Evolutionary conservation across 495 filamentous ascomycete species (phyloP).

Genomic region (Parachaetomium inaequale): DNA sequence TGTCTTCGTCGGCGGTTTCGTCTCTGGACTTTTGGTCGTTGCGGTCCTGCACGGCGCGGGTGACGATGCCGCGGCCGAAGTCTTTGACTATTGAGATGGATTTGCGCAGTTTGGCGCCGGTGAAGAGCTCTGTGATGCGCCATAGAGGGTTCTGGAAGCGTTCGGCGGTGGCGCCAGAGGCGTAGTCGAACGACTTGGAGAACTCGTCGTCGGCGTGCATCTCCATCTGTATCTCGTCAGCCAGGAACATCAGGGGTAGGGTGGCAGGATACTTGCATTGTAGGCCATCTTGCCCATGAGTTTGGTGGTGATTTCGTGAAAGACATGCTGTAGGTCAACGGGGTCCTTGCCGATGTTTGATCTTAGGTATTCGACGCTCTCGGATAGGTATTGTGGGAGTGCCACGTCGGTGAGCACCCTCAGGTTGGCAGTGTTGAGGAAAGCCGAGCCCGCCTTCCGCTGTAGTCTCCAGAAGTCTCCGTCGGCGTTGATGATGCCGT

Average conservation of each 20-base stretch:
- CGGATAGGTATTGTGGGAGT: constrained; percentile 48
- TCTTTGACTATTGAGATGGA: constrained; percentile 46
- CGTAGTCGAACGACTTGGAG: constrained; percentile 53
- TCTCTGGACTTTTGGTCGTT: constrained; percentile 4
- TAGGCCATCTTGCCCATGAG: constrained; percentile 62
- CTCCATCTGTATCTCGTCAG: constrained; percentile 47
- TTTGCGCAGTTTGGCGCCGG: constrained; percentile 44
- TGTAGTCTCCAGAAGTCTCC: constrained; percentile 59
- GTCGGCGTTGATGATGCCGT: constrained; percentile 62
- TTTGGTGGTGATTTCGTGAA: constrained; percentile 58
- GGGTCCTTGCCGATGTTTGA: constrained; percentile 18
- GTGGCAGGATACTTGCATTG: constrained; percentile 39
- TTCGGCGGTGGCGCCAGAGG: constrained; percentile 55
- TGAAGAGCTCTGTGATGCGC: constrained; percentile 50
- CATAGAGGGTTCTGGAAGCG: constrained; percentile 62
- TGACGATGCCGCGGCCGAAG: constrained; percentile 52
- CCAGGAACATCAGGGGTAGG: background rate
- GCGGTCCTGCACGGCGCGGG: constrained; percentile 41
- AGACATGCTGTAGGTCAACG: constrained; percentile 52
- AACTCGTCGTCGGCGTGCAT: constrained; percentile 57
- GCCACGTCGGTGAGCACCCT: constrained; percentile 53
- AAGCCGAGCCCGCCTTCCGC: constrained; percentile 55
- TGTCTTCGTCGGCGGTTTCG: constrained; percentile 13
- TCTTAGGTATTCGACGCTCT: constrained; percentile 38
- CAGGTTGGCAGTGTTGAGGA: constrained; percentile 55